phyloP scores from a whole-genome alignment of 1,139 yeast species.

The Sugiyamaella castrensis region DNA sequence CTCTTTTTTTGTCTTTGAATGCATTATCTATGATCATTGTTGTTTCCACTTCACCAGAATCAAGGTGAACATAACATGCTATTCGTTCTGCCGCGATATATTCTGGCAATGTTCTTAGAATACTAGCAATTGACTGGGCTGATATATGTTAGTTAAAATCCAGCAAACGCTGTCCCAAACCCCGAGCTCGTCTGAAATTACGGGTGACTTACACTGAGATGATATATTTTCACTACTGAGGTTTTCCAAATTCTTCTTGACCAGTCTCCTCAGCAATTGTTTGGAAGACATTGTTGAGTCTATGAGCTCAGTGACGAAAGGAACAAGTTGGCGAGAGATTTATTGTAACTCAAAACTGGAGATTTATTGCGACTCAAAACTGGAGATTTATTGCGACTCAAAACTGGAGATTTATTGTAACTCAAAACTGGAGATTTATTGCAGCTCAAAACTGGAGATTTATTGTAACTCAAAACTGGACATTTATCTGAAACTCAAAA shows the following conservation, averaged over 20 bases:
- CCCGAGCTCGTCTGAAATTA: not conserved
- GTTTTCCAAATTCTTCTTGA: slow-evolving; percentile 4
- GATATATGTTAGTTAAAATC: not conserved
- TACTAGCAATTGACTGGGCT: slow-evolving; percentile 35
- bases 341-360: no score
- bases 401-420: no score
- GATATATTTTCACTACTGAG: slow-evolving; percentile 3
- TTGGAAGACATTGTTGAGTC: slow-evolving; percentile 4
- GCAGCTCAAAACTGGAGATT: no score
- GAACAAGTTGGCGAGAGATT: no score
- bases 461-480: no score
- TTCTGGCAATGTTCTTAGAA: slow-evolving; percentile 39
- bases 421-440: no score
- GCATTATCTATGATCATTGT: slow-evolving; percentile 48
- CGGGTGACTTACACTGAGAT: slow-evolving; percentile 9
- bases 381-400: no score
- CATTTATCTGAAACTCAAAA: no score
- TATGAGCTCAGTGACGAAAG: no score
- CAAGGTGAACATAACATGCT: slow-evolving; percentile 69
- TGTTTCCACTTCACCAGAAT: slow-evolving; percentile 59
- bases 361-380: no score
- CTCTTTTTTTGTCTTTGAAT: slow-evolving; percentile 43
- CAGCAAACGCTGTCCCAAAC: no score
- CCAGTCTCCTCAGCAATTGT: slow-evolving; percentile 10
- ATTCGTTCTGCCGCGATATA: slow-evolving; percentile 48